Evolutionary conservation across 1,139 yeast genomes (phyloP).

Genomic region (Protomyces pachydermus): DNA sequence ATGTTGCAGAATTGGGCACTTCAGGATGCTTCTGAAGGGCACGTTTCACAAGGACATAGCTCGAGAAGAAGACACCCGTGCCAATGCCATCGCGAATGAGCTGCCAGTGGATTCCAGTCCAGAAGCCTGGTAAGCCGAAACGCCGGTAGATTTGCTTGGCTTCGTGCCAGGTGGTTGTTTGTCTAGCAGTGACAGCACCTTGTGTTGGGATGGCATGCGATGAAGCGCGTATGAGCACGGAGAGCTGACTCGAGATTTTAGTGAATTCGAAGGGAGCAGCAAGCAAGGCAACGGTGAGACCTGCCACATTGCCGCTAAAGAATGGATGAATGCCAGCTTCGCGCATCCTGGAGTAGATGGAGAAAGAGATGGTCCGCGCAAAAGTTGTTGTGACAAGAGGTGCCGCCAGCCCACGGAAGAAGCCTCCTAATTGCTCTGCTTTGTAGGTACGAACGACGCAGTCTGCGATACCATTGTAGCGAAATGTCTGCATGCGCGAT

Average conservation of each 20-base stretch:
- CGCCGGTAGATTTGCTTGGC: constrained; percentile 43
- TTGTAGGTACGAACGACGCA: constrained; percentile 56
- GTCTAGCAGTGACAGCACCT: constrained; percentile 47
- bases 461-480: constrained; percentile 53
- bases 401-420: constrained; percentile 71
- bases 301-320: neutral
- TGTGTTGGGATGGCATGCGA: constrained; percentile 38
- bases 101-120: constrained; percentile 69
- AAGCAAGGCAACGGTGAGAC: neutral
- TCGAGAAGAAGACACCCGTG: constrained; percentile 67
- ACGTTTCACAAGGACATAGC: constrained; percentile 63
- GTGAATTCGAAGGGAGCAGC: neutral
- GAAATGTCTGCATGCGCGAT: constrained; percentile 78
- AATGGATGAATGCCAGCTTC: neutral
- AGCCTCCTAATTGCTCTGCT: constrained; percentile 64
- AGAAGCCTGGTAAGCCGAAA: constrained; percentile 61
- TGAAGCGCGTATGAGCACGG: constrained; percentile 2
- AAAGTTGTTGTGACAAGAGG: constrained; percentile 40
- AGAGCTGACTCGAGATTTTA: constrained; percentile 35
- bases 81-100: constrained; percentile 61
- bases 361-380: neutral
- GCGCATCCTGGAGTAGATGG: neutral
- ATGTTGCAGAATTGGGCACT: constrained; percentile 29
- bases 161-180: constrained; percentile 35
- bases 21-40: constrained; percentile 24